Conservation (phyloP, 2,329 filamentous ascomycete genomes). For the Fusarium sp. region DNA sequence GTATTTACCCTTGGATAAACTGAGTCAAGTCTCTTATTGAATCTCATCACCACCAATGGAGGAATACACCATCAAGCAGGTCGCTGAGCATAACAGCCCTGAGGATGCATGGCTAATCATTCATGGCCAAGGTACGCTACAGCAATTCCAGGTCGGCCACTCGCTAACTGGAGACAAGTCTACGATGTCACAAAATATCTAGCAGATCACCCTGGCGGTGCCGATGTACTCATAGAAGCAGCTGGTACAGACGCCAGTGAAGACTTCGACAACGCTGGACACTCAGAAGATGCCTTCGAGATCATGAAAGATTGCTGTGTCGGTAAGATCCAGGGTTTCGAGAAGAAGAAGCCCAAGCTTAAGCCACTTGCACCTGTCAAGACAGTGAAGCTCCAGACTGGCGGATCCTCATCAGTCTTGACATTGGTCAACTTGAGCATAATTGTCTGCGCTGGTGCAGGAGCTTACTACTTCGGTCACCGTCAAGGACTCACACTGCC, state of each 20-base stretch:
- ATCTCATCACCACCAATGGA: no score
- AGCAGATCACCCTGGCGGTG: slow-evolving; percentile 74
- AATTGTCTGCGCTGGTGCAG: not conserved
- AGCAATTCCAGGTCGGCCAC: accelerated
- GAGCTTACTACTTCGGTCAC: not conserved
- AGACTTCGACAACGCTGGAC: slow-evolving; percentile 85
- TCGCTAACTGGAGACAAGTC: slow-evolving; percentile 49
- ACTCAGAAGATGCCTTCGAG: slow-evolving; percentile 70
- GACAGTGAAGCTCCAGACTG: accelerated
- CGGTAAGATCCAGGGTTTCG: slow-evolving; percentile 49
- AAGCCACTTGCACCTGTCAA: not conserved
- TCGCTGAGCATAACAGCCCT: slow-evolving; percentile 3
- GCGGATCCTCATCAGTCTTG: not conserved
- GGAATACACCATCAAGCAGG: not conserved
- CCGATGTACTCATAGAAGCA: slow-evolving; percentile 80
- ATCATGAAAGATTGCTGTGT: slow-evolving; percentile 52
- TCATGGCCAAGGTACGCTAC: not conserved
- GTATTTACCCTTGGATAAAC: no score
- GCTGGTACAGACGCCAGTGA: slow-evolving; percentile 81
- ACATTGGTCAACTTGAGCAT: not conserved
- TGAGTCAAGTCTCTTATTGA: no score
- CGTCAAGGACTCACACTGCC: not conserved
- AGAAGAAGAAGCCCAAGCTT: slow-evolving; percentile 27
- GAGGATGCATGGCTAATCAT: not conserved
- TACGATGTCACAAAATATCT: slow-evolving; percentile 68